Conservation (phyloP, 257 asterid species). For the Solanum chaucha region DNA sequence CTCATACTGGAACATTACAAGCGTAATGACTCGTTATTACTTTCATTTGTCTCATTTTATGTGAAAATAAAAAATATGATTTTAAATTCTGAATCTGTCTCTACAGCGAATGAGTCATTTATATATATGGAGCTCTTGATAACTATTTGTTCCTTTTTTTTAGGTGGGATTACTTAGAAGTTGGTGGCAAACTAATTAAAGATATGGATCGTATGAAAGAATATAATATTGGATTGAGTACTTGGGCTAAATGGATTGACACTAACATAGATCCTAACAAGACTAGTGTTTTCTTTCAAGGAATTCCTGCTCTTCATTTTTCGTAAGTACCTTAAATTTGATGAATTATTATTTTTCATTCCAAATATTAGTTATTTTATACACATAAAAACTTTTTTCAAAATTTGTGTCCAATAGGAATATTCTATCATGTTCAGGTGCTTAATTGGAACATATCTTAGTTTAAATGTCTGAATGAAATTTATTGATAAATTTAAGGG, state of each 20-base stretch:
- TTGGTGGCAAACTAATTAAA: slow-evolving; percentile 24
- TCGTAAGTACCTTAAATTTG: slow-evolving; percentile 15
- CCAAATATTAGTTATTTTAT: not conserved
- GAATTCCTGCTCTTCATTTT: slow-evolving; percentile 49
- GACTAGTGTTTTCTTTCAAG: slow-evolving; percentile 56
- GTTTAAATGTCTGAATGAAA: not conserved
- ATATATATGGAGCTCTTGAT: not conserved
- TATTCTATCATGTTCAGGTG: not conserved
- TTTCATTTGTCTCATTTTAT: not conserved
- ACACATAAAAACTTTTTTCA: not conserved
- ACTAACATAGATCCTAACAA: slow-evolving; percentile 34
- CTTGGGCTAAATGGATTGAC: slow-evolving; percentile 74
- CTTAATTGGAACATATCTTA: not conserved
- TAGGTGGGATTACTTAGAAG: slow-evolving; percentile 53
- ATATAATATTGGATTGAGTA: slow-evolving; percentile 41
- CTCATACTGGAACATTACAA: slow-evolving; percentile 35
- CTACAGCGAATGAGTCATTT: not conserved
- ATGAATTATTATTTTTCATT: not conserved
- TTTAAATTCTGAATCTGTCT: fast-evolving
- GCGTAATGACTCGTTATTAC: slow-evolving; percentile 11
- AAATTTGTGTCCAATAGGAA: not conserved
- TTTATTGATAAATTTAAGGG: not conserved
- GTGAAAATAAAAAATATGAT: not conserved
- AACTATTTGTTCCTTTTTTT: too few species aligned
- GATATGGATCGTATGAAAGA: slow-evolving; percentile 59